These are phyloP conservation scores for Botrytis paeoniae DNA, from an alignment of 2,329 filamentous ascomycete genomes.

Conservation along the genomic window DNA sequence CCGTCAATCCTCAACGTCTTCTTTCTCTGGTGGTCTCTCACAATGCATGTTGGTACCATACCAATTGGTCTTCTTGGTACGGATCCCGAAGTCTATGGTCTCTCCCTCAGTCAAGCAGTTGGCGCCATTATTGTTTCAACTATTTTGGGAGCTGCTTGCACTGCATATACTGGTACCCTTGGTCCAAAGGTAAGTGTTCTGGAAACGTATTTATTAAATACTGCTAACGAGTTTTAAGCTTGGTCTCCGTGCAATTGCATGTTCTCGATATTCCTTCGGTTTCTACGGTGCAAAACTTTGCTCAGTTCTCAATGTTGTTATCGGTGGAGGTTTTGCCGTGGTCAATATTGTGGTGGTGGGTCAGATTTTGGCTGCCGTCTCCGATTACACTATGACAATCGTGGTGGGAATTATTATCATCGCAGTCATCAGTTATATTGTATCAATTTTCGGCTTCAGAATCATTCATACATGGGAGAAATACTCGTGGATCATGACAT, in stretches of 20 bases:
- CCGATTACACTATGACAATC: slow-evolving; percentile 42
- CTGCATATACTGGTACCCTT: slow-evolving; percentile 43
- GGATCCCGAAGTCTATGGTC: slow-evolving; percentile 44
- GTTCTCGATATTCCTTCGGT: slow-evolving; percentile 48
- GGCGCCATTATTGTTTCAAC: slow-evolving; percentile 43
- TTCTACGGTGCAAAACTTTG: slow-evolving; percentile 49
- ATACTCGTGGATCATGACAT: slow-evolving; percentile 48
- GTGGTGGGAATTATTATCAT: slow-evolving; percentile 39
- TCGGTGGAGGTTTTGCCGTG: slow-evolving; percentile 42
- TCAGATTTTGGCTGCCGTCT: slow-evolving; percentile 36
- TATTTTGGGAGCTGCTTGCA: slow-evolving; percentile 42
- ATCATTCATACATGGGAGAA: slow-evolving; percentile 48
- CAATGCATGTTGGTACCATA: slow-evolving; percentile 41
- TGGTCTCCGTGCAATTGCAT: slow-evolving; percentile 44
- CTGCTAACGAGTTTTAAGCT: slow-evolving; percentile 26
- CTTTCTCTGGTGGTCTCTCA: slow-evolving; percentile 45
- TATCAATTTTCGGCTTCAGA: slow-evolving; percentile 39
- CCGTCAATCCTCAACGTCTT: slow-evolving; percentile 44
- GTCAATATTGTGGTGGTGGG: slow-evolving; percentile 49
- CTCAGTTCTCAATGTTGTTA: slow-evolving; percentile 46
- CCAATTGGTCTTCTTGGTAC: slow-evolving; percentile 45
- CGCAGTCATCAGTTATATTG: slow-evolving; percentile 32
- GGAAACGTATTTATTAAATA: neutral
- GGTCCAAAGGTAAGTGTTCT: slow-evolving; percentile 40
- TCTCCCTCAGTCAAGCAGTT: slow-evolving; percentile 45